Conservation (phyloP, 2,329 filamentous ascomycete genomes). For the Calonectria pteridis region DNA sequence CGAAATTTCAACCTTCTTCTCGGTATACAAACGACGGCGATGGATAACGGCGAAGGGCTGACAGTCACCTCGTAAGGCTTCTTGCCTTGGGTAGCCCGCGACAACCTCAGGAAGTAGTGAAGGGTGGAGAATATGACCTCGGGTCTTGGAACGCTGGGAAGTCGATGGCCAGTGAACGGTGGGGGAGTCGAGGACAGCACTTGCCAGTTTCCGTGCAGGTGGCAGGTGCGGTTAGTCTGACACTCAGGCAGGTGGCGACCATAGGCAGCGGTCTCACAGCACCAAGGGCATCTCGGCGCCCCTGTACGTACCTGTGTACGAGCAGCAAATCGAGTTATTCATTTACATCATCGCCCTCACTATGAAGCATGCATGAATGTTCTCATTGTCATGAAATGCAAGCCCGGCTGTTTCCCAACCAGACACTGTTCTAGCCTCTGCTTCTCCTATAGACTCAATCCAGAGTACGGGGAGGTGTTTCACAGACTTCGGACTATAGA, state of each 20-base stretch:
- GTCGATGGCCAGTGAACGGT: background rate
- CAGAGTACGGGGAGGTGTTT: slow-evolving; percentile 31
- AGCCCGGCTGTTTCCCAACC: background rate
- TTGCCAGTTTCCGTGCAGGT: background rate
- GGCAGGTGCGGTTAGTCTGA: background rate
- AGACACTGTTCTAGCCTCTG: background rate
- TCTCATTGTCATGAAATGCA: background rate
- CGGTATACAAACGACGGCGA: background rate
- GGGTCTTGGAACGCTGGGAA: background rate
- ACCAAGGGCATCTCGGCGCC: background rate
- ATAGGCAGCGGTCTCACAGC: background rate
- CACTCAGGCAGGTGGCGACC: slow-evolving; percentile 10
- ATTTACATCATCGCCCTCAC: background rate
- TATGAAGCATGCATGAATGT: background rate
- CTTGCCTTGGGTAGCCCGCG: background rate
- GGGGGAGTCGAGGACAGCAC: slow-evolving; percentile 21
- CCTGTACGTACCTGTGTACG: background rate
- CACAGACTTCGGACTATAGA: slow-evolving; percentile 45
- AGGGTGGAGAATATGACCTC: background rate
- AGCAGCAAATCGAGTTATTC: background rate
- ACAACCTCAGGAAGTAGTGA: background rate
- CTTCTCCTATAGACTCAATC: background rate
- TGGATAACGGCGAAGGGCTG: no score
- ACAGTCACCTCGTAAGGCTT: background rate
- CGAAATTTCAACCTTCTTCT: no score